Conservation (phyloP, 148 eudicot genomes). For the Rhododendron williamsianum region DNA sequence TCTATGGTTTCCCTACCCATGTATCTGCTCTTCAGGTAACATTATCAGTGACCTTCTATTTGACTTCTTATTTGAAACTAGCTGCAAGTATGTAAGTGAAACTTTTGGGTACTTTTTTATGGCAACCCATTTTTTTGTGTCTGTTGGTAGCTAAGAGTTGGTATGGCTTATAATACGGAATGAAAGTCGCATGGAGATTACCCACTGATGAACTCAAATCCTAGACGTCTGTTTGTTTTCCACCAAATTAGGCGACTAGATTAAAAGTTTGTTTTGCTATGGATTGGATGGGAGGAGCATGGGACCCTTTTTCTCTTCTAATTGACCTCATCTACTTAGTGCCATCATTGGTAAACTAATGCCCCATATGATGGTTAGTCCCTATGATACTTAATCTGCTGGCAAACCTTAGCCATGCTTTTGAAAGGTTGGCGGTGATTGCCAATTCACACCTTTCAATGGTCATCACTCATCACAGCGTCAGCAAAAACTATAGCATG, state of each 20-base stretch:
- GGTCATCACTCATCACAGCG: not conserved
- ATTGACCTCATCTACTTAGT: not conserved
- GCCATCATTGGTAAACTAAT: not conserved
- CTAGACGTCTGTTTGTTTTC: not conserved
- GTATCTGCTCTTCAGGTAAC: constrained; percentile 86
- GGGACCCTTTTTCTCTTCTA: not conserved
- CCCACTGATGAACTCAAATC: not conserved
- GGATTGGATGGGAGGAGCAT: not conserved
- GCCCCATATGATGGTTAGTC: not conserved
- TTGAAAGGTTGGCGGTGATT: not conserved
- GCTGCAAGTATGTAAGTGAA: not conserved
- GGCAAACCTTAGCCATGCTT: not conserved
- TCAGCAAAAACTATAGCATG: not conserved
- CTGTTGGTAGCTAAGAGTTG: not conserved
- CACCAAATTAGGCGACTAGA: not conserved
- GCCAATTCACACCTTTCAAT: not conserved
- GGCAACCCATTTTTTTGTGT: not conserved
- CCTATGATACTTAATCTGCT: not conserved
- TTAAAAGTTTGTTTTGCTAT: not conserved
- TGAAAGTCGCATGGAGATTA: not conserved
- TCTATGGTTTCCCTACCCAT: constrained; percentile 83
- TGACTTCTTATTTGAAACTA: not conserved
- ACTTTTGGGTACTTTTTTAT: not conserved
- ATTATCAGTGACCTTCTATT: not conserved
- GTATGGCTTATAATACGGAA: not conserved